Conservation (phyloP, 305 asterid genomes). For the Fraxinus albicans region DNA sequence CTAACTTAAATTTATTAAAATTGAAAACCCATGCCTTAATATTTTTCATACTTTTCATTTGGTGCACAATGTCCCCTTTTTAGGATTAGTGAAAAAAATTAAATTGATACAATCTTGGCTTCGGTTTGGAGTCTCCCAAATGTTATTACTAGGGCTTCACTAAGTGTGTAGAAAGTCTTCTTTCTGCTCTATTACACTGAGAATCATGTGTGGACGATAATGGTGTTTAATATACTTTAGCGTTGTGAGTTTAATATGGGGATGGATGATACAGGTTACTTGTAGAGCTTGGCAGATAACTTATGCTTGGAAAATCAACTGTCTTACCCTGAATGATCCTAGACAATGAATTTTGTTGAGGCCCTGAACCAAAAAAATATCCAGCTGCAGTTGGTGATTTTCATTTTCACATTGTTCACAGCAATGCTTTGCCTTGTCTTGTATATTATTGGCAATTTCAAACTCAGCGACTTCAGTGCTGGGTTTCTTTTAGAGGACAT, state of each 20-base stretch:
- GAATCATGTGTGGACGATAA: background rate
- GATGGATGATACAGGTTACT: background rate
- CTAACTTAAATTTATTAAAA: background rate
- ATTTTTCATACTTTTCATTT: background rate
- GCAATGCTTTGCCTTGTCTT: background rate
- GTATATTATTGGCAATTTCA: slow-evolving; percentile 1
- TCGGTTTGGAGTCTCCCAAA: background rate
- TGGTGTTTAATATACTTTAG: background rate
- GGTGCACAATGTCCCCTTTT: background rate
- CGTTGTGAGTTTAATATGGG: background rate
- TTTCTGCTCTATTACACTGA: background rate
- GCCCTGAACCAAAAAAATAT: background rate
- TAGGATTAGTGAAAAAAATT: background rate
- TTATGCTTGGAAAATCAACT: background rate
- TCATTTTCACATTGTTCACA: background rate
- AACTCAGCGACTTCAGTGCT: background rate
- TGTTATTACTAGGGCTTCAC: background rate
- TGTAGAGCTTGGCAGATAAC: background rate
- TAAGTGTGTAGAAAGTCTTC: background rate
- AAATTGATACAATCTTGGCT: background rate
- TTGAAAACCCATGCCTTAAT: background rate
- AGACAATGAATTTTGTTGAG: background rate
- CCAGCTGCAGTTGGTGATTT: background rate
- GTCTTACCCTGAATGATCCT: background rate
- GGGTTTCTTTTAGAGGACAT: background rate